phyloP scores from a whole-genome alignment of 2,329 filamentous ascomycete species.

The Hypoxylon sp. region DNA sequence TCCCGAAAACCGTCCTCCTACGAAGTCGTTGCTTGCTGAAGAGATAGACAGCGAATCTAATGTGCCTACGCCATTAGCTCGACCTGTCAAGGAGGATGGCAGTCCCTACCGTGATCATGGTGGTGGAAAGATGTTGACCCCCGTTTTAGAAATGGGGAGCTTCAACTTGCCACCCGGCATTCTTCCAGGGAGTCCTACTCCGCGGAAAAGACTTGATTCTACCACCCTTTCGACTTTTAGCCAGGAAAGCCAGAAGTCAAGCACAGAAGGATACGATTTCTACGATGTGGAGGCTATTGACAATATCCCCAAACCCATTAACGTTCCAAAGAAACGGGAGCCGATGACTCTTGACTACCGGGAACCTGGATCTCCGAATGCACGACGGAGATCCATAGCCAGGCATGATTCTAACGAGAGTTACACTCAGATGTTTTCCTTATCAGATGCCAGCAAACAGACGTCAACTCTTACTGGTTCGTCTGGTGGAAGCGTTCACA shows the following conservation, averaged over 20 bases:
- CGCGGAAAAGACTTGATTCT: slow-evolving; percentile 64
- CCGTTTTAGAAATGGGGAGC: slow-evolving; percentile 64
- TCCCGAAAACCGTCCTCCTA: slow-evolving; percentile 50
- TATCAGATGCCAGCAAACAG: slow-evolving; percentile 64
- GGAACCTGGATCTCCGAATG: slow-evolving; percentile 52
- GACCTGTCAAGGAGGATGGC: slow-evolving; percentile 61
- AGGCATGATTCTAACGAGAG: slow-evolving; percentile 72
- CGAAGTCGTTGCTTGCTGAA: slow-evolving; percentile 64
- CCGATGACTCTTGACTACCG: slow-evolving; percentile 55
- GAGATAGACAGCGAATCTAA: slow-evolving; percentile 75
- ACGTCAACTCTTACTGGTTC: slow-evolving; percentile 56
- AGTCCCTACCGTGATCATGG: slow-evolving; percentile 49
- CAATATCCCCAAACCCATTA: slow-evolving; percentile 63
- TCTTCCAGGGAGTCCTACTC: slow-evolving; percentile 55
- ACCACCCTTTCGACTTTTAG: slow-evolving; percentile 65
- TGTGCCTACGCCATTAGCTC: slow-evolving; percentile 69
- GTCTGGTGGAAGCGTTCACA: slow-evolving; percentile 49
- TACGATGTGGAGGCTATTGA: slow-evolving; percentile 68
- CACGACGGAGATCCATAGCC: slow-evolving; percentile 47
- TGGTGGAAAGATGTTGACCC: slow-evolving; percentile 59
- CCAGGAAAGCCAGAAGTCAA: slow-evolving; percentile 65
- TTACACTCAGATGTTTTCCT: slow-evolving; percentile 69
- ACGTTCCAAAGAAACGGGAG: slow-evolving; percentile 63
- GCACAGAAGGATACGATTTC: slow-evolving; percentile 74
- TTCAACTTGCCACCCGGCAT: slow-evolving; percentile 65